Percentiles rank a stretch among this genome's conserved stretches.
Evolutionary conservation across 768 basidiomycete genomes (phyloP).

Genomic region (Russula griseocarnosa): DNA sequence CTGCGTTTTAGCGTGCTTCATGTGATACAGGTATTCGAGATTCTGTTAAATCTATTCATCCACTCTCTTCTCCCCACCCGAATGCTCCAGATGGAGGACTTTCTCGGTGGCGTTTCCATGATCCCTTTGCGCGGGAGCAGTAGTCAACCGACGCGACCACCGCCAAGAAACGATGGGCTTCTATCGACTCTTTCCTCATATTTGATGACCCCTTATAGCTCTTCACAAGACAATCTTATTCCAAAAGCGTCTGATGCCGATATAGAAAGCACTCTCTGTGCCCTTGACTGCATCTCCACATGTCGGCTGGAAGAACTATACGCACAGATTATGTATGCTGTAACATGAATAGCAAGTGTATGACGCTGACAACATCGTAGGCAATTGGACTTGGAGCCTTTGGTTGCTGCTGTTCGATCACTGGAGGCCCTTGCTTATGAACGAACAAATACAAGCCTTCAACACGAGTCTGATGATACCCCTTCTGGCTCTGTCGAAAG

Average conservation of each 20-base stretch:
- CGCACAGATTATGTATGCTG: slow-evolving; percentile 75
- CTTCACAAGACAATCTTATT: slow-evolving; percentile 68
- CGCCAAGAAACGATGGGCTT: slow-evolving; percentile 77
- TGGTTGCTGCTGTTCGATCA: slow-evolving; percentile 80
- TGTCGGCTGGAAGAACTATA: slow-evolving; percentile 95
- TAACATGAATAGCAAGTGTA: slow-evolving; percentile 2
- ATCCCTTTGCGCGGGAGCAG: slow-evolving; percentile 76
- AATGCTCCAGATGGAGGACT: slow-evolving; percentile 98
- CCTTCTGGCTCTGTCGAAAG: slow-evolving; percentile 40
- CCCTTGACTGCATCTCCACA: slow-evolving; percentile 93
- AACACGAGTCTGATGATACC: slow-evolving; percentile 63
- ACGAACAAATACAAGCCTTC: slow-evolving; percentile 74
- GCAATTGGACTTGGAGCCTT: slow-evolving; percentile 71
- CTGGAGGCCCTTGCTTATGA: slow-evolving; percentile 89
- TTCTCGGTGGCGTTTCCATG: slow-evolving; percentile 88
- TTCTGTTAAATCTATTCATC: slow-evolving; percentile 94
- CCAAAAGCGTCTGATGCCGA: slow-evolving; percentile 88
- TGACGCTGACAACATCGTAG: slow-evolving; percentile 38
- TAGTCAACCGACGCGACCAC: slow-evolving; percentile 54
- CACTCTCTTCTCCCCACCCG: slow-evolving; percentile 86
- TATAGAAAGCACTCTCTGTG: slow-evolving; percentile 89
- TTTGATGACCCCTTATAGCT: slow-evolving; percentile 88
- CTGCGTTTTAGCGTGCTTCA: slow-evolving; percentile 9
- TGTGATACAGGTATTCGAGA: slow-evolving; percentile 81
- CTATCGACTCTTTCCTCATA: slow-evolving; percentile 93